phyloP scores from a whole-genome alignment of 331 rosid species.

The Acacia concinna region DNA sequence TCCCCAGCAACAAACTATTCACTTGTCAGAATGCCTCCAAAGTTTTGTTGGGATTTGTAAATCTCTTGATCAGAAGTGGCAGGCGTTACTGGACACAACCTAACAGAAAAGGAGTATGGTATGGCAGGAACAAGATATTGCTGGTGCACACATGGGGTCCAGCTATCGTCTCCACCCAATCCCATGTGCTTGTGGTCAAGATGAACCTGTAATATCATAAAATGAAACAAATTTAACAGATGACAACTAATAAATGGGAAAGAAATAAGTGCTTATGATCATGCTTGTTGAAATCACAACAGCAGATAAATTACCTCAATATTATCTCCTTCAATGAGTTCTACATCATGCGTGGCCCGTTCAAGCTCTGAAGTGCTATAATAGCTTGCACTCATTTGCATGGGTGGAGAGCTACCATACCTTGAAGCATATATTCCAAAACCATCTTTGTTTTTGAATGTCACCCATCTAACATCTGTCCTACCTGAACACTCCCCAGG shows the following conservation, averaged over 20 bases:
- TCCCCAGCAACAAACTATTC: slow-evolving; percentile 16
- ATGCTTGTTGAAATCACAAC: neutral
- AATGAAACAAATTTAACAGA: slow-evolving; percentile 8
- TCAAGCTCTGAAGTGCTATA: slow-evolving; percentile 75
- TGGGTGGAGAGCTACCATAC: slow-evolving; percentile 72
- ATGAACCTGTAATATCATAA: slow-evolving; percentile 63
- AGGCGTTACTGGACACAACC: slow-evolving; percentile 64
- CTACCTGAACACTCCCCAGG: slow-evolving; percentile 90
- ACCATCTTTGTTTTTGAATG: slow-evolving; percentile 68
- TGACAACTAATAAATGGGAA: neutral
- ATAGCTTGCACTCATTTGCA: slow-evolving; percentile 94
- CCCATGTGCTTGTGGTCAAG: slow-evolving; percentile 99
- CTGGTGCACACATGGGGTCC: slow-evolving; percentile 82
- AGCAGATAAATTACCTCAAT: slow-evolving; percentile 63
- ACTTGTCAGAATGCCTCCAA: slow-evolving; percentile 24
- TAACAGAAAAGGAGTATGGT: slow-evolving; percentile 66
- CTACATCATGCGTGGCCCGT: slow-evolving; percentile 67
- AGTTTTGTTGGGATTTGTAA: slow-evolving; percentile 64
- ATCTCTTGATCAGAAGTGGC: slow-evolving; percentile 53
- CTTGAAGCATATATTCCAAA: slow-evolving; percentile 83
- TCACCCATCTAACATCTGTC: slow-evolving; percentile 92
- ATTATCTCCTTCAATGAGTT: slow-evolving; percentile 72
- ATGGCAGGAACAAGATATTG: slow-evolving; percentile 62
- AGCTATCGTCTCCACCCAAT: slow-evolving; percentile 92
- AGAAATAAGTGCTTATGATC: neutral